These are phyloP conservation scores for Aquilaria sinensis DNA, from an alignment of 345 rosid genomes.

Conservation along the genomic window DNA sequence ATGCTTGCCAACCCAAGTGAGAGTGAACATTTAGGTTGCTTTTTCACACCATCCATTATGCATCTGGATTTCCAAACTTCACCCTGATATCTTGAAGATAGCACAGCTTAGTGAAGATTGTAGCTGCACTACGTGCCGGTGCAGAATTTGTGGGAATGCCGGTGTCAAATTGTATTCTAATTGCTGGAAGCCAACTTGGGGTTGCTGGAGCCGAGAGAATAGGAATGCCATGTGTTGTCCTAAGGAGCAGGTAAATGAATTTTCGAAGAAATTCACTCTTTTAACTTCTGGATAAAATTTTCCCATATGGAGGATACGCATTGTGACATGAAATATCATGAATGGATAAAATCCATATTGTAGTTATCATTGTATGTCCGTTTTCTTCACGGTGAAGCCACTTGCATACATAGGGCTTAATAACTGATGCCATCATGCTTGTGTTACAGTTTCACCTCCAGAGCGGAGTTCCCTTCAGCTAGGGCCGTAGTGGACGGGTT, in stretches of 20 bases:
- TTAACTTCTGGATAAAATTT: too few relatives aligned
- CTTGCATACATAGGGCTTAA: too few relatives aligned
- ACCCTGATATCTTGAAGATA: constrained; percentile 10
- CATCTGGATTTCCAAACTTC: constrained; percentile 6
- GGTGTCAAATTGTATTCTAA: constrained; percentile 60
- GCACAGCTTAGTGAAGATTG: constrained; percentile 62
- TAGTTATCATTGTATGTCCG: too few relatives aligned
- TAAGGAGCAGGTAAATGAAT: constrained; percentile 73
- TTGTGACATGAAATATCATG: too few relatives aligned
- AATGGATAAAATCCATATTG: too few relatives aligned
- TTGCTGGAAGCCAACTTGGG: constrained; percentile 85
- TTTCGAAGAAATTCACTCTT: not conserved
- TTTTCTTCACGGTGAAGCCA: too few relatives aligned
- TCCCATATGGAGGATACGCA: too few relatives aligned
- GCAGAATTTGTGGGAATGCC: constrained; percentile 64
- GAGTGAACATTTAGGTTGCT: too few relatives aligned
- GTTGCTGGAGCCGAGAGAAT: constrained; percentile 69
- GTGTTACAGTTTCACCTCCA: constrained; percentile 50
- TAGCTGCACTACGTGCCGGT: constrained; percentile 80
- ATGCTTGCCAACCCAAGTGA: too few relatives aligned
- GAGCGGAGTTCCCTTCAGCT: constrained; percentile 86
- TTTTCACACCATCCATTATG: too few relatives aligned
- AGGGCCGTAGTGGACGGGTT: constrained; percentile 86
- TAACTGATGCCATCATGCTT: not conserved
- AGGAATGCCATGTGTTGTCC: constrained; percentile 81